phyloP scores from a whole-genome alignment of 306 rosid genomes.

The Cercis canadensis region DNA sequence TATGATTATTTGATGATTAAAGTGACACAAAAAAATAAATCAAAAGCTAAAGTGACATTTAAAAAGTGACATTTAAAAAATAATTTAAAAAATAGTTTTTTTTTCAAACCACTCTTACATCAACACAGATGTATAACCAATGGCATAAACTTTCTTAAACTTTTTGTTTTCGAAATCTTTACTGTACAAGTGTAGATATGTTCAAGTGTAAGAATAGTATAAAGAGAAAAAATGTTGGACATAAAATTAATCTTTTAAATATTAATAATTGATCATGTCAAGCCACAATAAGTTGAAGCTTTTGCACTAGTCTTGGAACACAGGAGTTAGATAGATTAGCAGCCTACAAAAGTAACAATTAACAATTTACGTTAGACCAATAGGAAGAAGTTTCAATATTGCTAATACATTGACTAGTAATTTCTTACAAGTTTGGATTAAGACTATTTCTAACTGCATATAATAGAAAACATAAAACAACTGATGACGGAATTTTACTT shows the following conservation, averaged over 20 bases:
- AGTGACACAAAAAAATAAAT: too few relatives aligned
- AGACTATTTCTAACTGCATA: constrained; percentile 11
- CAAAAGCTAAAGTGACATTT: too few relatives aligned
- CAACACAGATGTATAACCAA: too few relatives aligned
- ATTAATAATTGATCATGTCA: constrained; percentile 12
- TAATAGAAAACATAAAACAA: constrained; percentile 14
- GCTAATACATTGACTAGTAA: constrained; percentile 19
- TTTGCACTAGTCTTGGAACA: constrained; percentile 23
- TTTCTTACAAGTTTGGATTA: constrained; percentile 17
- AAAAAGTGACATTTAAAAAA: too few relatives aligned
- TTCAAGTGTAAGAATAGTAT: too few relatives aligned
- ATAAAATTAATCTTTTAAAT: not conserved
- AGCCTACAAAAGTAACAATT: not conserved
- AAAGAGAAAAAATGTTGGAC: too few relatives aligned
- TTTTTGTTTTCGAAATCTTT: too few relatives aligned
- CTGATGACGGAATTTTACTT: not conserved
- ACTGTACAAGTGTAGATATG: too few relatives aligned
- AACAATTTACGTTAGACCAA: constrained; percentile 6
- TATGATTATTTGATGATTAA: too few relatives aligned
- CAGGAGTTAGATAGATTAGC: not conserved
- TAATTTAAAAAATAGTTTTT: too few relatives aligned
- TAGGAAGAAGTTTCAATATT: not conserved
- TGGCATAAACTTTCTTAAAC: too few relatives aligned
- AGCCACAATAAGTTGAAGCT: constrained; percentile 28
- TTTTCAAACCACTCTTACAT: too few relatives aligned